These are phyloP conservation scores for Ganoderma sp. DNA, from an alignment of 1,284 basidiomycete genomes.

Conservation along the genomic window DNA sequence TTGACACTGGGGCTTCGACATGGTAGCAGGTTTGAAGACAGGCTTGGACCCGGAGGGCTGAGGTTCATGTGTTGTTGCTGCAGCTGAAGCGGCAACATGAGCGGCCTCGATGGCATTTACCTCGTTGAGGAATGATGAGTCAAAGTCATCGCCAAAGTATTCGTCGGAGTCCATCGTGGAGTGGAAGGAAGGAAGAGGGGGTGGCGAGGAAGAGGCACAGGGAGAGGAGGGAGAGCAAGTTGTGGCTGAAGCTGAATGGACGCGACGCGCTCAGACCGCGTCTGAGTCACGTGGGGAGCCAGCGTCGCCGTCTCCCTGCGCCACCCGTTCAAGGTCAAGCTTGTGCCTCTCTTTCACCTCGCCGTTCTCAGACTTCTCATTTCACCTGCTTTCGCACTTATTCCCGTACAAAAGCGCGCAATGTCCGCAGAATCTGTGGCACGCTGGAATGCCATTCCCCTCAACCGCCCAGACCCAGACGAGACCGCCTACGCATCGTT, in stretches of 20 bases:
- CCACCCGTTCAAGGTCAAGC: too few relatives aligned
- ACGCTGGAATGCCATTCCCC: conserved; percentile 74
- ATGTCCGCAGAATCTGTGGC: conserved; percentile 72
- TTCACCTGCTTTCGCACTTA: neutral
- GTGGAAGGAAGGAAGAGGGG: neutral
- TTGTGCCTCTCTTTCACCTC: neutral
- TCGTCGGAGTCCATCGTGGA: conserved; percentile 67
- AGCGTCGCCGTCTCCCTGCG: too few relatives aligned
- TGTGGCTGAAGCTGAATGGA: conserved; percentile 16
- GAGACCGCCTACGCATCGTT: conserved; percentile 31
- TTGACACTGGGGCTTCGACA: neutral
- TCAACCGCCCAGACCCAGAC: conserved; percentile 45
- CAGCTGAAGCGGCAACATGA: conserved; percentile 35
- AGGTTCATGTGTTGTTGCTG: conserved; percentile 31
- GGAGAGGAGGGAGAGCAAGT: neutral
- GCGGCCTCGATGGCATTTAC: conserved; percentile 73
- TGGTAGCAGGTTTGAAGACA: conserved; percentile 12
- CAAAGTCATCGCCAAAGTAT: conserved; percentile 67
- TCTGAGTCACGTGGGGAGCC: conserved; percentile 22
- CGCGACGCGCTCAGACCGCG: conserved; percentile 29
- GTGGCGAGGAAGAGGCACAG: neutral
- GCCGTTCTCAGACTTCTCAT: neutral
- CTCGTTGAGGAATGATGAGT: conserved; percentile 55
- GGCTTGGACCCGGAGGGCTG: conserved; percentile 20
- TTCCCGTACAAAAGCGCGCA: neutral